These are phyloP conservation scores for Exophiala alcalophila DNA, from an alignment of 2,329 filamentous ascomycete genomes.

Conservation along the genomic window DNA sequence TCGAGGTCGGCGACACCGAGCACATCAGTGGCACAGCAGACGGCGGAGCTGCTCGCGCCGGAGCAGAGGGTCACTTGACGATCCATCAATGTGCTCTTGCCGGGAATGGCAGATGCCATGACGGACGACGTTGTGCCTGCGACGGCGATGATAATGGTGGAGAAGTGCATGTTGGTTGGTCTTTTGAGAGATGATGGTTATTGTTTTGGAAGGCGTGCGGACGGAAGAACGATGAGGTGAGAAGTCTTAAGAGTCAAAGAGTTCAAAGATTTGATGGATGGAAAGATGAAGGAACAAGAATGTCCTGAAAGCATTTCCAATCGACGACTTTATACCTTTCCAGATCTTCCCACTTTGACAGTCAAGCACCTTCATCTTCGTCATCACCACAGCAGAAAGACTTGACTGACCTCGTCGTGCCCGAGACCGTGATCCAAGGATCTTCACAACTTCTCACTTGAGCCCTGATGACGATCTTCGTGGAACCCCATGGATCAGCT, in stretches of 20 bases:
- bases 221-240: not conserved
- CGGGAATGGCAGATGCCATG: constrained; percentile 27
- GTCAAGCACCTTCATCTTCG: not conserved
- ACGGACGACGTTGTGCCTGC: constrained; percentile 18
- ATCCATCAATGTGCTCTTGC: constrained; percentile 20
- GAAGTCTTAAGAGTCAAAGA: not conserved
- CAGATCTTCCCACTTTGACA: too few relatives aligned
- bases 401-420: not conserved
- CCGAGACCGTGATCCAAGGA: constrained; percentile 7
- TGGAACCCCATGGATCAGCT: not conserved
- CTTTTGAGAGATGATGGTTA: not conserved
- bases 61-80: constrained; percentile 22
- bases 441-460: constrained; percentile 3
- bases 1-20: constrained; percentile 57
- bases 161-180: constrained; percentile 27
- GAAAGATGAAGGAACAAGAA: not conserved
- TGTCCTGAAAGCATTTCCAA: not conserved
- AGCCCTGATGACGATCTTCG: constrained; percentile 6
- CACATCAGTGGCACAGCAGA: constrained; percentile 63
- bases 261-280: not conserved
- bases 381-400: not conserved
- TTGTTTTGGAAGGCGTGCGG: not conserved
- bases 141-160: constrained; percentile 23
- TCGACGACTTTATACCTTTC: constrained; percentile 6
- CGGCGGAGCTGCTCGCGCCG: constrained; percentile 35